phyloP scores from a whole-genome alignment of 2,329 filamentous ascomycete species.

The Piedraia hortae region DNA sequence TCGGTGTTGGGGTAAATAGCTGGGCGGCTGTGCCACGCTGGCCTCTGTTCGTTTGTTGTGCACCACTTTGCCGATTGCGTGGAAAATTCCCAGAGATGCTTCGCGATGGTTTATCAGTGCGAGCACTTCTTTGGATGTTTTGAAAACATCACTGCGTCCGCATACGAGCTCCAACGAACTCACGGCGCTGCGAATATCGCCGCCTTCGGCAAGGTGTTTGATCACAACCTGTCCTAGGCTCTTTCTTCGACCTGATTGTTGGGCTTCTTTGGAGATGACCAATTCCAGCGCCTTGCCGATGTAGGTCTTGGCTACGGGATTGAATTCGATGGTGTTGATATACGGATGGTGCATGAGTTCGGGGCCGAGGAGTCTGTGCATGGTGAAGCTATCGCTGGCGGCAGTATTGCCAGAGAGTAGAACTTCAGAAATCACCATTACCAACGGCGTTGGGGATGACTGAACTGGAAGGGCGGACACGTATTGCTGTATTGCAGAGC shows the following conservation, averaged over 20 bases:
- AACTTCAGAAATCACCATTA: conserved; percentile 82
- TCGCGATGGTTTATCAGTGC: conserved; percentile 66
- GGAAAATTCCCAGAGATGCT: conserved; percentile 76
- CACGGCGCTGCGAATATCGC: conserved; percentile 78
- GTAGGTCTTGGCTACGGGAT: conserved; percentile 64
- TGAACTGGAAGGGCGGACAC: conserved; percentile 24
- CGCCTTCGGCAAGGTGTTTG: conserved; percentile 55
- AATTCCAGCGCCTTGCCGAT: conserved; percentile 61
- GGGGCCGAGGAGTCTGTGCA: conserved; percentile 64
- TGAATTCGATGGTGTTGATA: conserved; percentile 67
- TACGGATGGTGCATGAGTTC: conserved; percentile 62
- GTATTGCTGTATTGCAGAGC: conserved; percentile 46
- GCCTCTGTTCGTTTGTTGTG: conserved; percentile 67
- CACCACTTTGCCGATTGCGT: conserved; percentile 82
- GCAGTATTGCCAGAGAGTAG: conserved; percentile 62
- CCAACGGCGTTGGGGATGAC: conserved; percentile 27
- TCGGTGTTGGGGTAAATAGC: conserved; percentile 18
- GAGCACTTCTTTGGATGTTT: conserved; percentile 47
- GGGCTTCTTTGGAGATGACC: conserved; percentile 61
- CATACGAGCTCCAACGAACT: conserved; percentile 83
- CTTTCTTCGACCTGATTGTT: conserved; percentile 43
- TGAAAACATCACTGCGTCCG: conserved; percentile 46
- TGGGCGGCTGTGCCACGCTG: conserved; percentile 17
- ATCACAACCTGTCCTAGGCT: conserved; percentile 57
- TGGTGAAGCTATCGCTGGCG: conserved; percentile 72